Base-by-base conservation (phyloP, 2,329 filamentous ascomycete species). In the Magnaporthales sp. region DNA sequence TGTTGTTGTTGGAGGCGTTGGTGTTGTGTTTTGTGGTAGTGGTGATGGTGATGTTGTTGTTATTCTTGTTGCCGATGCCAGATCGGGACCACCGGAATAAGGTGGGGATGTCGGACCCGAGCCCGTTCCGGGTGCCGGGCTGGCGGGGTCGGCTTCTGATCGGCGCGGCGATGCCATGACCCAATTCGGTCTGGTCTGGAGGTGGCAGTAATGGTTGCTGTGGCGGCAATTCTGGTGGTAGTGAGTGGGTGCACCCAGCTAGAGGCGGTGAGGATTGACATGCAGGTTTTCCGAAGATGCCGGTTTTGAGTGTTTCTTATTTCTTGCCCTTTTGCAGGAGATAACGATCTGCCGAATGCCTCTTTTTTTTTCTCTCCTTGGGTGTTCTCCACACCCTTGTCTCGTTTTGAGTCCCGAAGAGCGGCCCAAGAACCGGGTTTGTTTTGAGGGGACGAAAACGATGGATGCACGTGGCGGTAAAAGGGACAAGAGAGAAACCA, bases 1-100 rank as follows among this genome's bases (percentile, higher is more conserved):
- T 24, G 64, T 60, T 10, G 46, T 22, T 22, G n/a, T n/a, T n/a
- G n/a, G n/a, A n/a, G n/a, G n/a, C 58, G 63, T 7, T 66, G 66
- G 32, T 32, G 56, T 5, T 54, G 26, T 51, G 62, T n/a, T n/a
- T n/a, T n/a, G 30, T 15, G 67, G 67, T 30, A 65, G 27, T 27
- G 64, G 27, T 27, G 66, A 54, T 22, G 22, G 4, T 30, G 30
- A 15, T 31, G 31, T 22, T 46, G 60, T 22, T 11, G 22, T 26
- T 6, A 26, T 29, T 26, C 56, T 29, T 61, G 24, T 19, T 61
- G 15, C 4, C 56, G 13, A 4, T 3, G 22, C 56, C 56, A 11
- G 11, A 13, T 61, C 56, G 24, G 27, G 56, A 61, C 22, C 56
- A 61, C 22, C 56, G 22, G 56, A 11, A 61, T 61, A 22, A 26